A percentile compares a stretch with the other conserved stretches of the same genome.
Evolutionary conservation across 441 rosid genomes (phyloP).

Genomic region (Erysimum cheiri): DNA sequence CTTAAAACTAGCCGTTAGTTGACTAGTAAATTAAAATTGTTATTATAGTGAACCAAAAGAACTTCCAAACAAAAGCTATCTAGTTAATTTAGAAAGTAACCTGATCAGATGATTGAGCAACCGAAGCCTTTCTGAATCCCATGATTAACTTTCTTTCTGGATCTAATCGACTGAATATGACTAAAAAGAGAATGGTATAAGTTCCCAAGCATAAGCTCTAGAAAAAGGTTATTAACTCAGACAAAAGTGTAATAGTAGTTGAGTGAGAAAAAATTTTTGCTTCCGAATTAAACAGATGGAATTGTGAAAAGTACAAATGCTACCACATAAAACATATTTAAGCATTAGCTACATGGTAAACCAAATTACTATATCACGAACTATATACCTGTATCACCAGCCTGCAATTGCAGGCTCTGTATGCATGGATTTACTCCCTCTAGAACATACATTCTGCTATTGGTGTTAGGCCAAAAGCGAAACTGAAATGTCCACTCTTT

Average conservation of each 20-base stretch:
- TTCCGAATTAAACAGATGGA: background rate
- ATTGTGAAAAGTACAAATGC: conserved; percentile 7
- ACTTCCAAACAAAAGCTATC: conserved; percentile 28
- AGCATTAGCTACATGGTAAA: conserved; percentile 35
- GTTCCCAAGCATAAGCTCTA: conserved; percentile 45
- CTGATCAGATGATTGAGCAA: conserved; percentile 79
- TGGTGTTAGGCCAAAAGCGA: conserved; percentile 96
- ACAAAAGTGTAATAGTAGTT: conserved; percentile 14
- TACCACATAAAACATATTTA: conserved; percentile 14
- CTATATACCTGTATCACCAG: conserved; percentile 90
- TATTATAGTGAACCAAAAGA: conserved; percentile 2
- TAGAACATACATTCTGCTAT: conserved; percentile 95
- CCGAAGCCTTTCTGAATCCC: conserved; percentile 94
- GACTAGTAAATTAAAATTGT: conserved; percentile 12
- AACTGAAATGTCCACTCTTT: conserved; percentile 96
- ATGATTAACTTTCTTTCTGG: conserved; percentile 95
- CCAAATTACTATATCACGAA: conserved; percentile 14
- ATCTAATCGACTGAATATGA: conserved; percentile 91
- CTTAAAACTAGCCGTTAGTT: conserved; percentile 25
- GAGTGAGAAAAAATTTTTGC: background rate
- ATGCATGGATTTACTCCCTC: conserved; percentile 97
- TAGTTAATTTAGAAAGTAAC: conserved; percentile 49
- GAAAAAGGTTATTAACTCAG: conserved; percentile 28
- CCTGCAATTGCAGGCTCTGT: conserved; percentile 94
- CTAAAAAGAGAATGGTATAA: no score